Evolutionary conservation across 1,284 basidiomycete species (phyloP).

Genomic region (Rhodotorula mucilaginosa): DNA sequence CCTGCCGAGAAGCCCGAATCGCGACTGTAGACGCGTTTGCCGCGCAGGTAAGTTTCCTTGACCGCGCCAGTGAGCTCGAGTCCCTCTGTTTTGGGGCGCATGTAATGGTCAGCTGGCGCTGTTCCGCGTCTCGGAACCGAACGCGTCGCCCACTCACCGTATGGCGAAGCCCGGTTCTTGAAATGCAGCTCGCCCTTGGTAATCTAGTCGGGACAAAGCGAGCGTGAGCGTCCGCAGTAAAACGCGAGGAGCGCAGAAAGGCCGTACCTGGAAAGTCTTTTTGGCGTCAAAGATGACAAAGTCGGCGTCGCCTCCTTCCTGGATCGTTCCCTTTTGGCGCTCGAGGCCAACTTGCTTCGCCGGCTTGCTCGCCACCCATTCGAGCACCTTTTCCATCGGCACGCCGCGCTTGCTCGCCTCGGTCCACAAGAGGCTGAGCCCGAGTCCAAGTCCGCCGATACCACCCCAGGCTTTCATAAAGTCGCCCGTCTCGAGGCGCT

Average conservation of each 20-base stretch:
- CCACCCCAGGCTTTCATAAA: constrained; percentile 91
- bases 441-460: constrained; percentile 80
- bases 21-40: constrained; percentile 63
- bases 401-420: constrained; percentile 62
- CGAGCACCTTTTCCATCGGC: constrained; percentile 61
- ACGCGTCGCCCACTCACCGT: constrained; percentile 49
- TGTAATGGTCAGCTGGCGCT: background rate
- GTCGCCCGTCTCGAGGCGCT: constrained; percentile 71
- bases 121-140: too few relatives aligned
- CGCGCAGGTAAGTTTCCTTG: constrained; percentile 71
- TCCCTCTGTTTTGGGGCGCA: constrained; percentile 53
- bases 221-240: background rate
- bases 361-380: constrained; percentile 69
- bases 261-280: constrained; percentile 58
- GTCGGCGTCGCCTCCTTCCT: constrained; percentile 75
- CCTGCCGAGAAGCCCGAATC: constrained; percentile 16
- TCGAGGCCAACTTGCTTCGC: constrained; percentile 74
- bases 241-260: background rate
- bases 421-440: constrained; percentile 80
- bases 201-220: constrained; percentile 55
- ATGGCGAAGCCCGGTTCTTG: constrained; percentile 90
- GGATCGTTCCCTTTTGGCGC: constrained; percentile 66
- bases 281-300: constrained; percentile 78
- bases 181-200: constrained; percentile 70
- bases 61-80: constrained; percentile 67